Evolutionary conservation across 345 rosid genomes (phyloP), one percentile per base, ranked within the genome.

Genomic region (Camelina sativa): DNA sequence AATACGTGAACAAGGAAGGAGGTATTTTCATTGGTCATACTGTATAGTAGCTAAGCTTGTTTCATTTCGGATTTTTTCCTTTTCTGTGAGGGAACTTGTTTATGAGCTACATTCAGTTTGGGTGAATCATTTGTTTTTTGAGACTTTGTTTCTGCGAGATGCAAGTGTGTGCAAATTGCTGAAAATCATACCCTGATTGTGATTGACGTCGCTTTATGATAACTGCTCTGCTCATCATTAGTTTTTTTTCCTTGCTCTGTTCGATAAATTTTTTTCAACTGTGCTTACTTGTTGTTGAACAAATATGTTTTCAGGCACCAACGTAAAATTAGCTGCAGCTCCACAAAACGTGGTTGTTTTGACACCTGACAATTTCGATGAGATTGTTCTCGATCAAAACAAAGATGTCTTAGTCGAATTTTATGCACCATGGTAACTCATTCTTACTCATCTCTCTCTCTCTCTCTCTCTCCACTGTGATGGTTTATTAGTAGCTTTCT

Each of bases 401-500:
- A 96, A 96, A 79, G 98, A 96, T 82, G 98, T 96, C 38, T 73
- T 96, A 82, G 91, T 96, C 77, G 99, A 96, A 82, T 92, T 96
- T 81, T 96, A 96, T 78, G 99, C 98, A 22, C 99, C 99, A 54
- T 96, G 98, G 99, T 95, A 72, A 77, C 54, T 34, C 40, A 23
- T 44, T 25, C 52, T 23, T 62, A 43, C 37, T n/a, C 85, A 66
- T 44, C 52, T 63, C 59, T 28, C 62, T 20, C 3, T 25, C 28
- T 25, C 28, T 25, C 30, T 25, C 30, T 15, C 46, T 38, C 43
- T 38, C 3, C 56, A 22, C 54, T 13, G 22, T 51, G 15, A 51
- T 57, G 44, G 41, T 58, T 62, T 67, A 25, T 25, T 25, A 25
- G 3, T 25, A 62, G 71, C 66, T 73, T 68, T 62, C 28, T 4